Conservation (phyloP, 345 rosid species). For the Litchi chinensis region DNA sequence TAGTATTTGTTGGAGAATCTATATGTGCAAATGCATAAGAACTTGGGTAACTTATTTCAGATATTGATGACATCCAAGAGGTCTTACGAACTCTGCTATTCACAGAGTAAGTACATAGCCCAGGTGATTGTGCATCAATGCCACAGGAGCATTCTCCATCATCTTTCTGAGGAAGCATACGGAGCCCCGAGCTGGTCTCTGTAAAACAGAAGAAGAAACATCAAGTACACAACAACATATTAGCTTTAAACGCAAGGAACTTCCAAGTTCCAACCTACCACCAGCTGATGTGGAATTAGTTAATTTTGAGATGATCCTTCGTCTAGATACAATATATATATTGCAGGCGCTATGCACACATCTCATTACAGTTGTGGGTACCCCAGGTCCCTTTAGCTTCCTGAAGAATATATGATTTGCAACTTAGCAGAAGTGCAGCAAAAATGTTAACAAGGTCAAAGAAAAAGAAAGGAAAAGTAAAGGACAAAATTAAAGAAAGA, state of each 20-base stretch:
- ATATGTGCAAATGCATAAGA: constrained; percentile 22
- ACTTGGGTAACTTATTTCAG: constrained; percentile 28
- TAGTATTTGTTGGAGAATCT: constrained; percentile 13
- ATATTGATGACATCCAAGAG: constrained; percentile 27
- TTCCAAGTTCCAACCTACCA: constrained; percentile 35
- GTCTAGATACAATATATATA: constrained; percentile 52
- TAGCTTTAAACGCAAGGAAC: not conserved
- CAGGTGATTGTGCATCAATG: constrained; percentile 30
- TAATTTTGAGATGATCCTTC: constrained; percentile 49
- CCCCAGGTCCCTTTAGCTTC: constrained; percentile 54
- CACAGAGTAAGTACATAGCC: constrained; percentile 23
- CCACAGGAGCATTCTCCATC: constrained; percentile 32
- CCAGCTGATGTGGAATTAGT: constrained; percentile 28
- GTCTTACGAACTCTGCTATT: constrained; percentile 29
- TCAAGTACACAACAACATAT: constrained; percentile 16
- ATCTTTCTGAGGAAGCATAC: constrained; percentile 21
- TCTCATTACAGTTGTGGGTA: constrained; percentile 53
- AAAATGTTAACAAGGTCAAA: not conserved
- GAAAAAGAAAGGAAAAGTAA: not conserved
- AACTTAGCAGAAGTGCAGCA: constrained; percentile 6
- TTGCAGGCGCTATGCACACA: constrained; percentile 55
- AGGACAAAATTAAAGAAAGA: not conserved
- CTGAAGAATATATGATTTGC: constrained; percentile 28
- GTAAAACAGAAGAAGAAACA: constrained; percentile 12
- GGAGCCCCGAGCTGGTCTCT: constrained; percentile 26